Evolutionary conservation across 306 rosid species (phyloP).

Genomic region (Lathyrus aphaca): DNA sequence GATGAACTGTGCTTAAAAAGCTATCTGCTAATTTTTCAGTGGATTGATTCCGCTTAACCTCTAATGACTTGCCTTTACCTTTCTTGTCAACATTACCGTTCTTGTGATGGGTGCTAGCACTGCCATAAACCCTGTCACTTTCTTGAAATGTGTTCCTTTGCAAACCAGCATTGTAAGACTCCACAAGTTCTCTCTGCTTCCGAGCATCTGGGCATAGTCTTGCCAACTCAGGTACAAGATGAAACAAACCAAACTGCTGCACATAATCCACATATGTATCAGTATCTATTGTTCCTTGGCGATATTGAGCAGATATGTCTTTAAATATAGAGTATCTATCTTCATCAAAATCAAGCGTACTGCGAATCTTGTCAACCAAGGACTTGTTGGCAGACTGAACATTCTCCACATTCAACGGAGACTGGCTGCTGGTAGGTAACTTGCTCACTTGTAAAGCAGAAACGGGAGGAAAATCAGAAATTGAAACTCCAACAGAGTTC

Average conservation of each 20-base stretch:
- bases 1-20: conserved; percentile 66
- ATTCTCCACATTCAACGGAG: conserved; percentile 49
- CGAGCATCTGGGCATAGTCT: conserved; percentile 76
- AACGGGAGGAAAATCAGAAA: conserved; percentile 84
- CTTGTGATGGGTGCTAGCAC: conserved; percentile 36
- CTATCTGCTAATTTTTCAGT: conserved; percentile 59
- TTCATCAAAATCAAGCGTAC: conserved; percentile 79
- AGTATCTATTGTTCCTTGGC: conserved; percentile 78
- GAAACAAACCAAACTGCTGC: conserved; percentile 78
- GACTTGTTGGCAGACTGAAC: conserved; percentile 92
- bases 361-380: conserved; percentile 81
- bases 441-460: conserved; percentile 62
- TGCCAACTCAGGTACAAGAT: conserved; percentile 85
- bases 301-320: conserved; percentile 82
- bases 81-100: conserved; percentile 58
- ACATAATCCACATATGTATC: conserved; percentile 70
- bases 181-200: conserved; percentile 84
- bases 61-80: conserved; percentile 71
- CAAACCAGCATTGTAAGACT: conserved; percentile 56
- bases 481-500: conserved; percentile 53
- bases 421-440: conserved; percentile 55
- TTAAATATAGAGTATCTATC: conserved; percentile 70
- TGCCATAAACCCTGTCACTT: conserved; percentile 41
- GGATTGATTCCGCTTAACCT: conserved; percentile 46
- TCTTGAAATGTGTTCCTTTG: conserved; percentile 51